A percentile compares a stretch with the other conserved stretches of the same genome.
These are phyloP conservation scores for Chrysophaeum taylorii DNA, from an alignment of 352 stramenopile genomes.

Conservation along the genomic window DNA sequence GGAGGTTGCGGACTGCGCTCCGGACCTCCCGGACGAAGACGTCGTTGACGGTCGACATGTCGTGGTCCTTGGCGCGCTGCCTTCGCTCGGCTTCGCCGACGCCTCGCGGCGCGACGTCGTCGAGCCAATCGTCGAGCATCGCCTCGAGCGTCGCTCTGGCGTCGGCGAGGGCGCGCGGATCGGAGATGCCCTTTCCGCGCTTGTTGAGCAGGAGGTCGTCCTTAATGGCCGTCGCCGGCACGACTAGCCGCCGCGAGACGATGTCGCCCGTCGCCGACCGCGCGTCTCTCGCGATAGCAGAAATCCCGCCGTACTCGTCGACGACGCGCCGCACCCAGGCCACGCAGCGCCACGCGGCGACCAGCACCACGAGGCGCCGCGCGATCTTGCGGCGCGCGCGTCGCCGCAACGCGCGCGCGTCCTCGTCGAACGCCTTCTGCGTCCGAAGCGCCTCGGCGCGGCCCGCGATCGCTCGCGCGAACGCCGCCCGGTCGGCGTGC, in stretches of 20 bases:
- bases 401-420: no score
- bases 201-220: not conserved
- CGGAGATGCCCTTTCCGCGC: not conserved
- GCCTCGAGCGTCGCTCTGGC: not conserved
- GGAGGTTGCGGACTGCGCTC: not conserved
- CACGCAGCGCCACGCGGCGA: no score
- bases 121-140: not conserved
- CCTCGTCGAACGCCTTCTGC: no score
- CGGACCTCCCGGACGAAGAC: not conserved
- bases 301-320: no score
- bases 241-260: not conserved
- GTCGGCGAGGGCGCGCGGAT: not conserved
- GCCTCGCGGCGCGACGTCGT: not conserved
- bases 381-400: no score
- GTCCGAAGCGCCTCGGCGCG: no score
- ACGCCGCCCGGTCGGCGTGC: no score
- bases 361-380: no score
- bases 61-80: not conserved
- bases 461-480: no score
- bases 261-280: no score
- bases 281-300: no score
- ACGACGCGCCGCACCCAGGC: no score
- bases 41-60: not conserved
- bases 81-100: not conserved
- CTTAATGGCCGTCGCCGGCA: not conserved